Percentiles rank a stretch among this genome's conserved stretches.
Evolutionary conservation across 2,329 filamentous ascomycete species (phyloP).

Genomic region (Talaromyces sp.): DNA sequence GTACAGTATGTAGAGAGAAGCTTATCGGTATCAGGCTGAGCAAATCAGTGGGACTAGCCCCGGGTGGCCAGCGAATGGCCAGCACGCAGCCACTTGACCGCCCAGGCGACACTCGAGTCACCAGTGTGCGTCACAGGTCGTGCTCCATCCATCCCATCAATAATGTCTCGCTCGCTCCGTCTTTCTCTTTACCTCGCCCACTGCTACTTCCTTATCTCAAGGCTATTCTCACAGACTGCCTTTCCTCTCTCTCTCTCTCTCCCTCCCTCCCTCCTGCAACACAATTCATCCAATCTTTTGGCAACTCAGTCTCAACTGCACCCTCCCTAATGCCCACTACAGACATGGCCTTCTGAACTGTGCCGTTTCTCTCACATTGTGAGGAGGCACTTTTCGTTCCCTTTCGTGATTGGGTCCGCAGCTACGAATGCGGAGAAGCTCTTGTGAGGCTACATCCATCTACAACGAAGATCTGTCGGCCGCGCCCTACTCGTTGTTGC

Average conservation of each 20-base stretch:
- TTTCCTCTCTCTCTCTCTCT: background rate
- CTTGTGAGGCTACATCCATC: constrained; percentile 24
- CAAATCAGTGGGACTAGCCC: constrained; percentile 9
- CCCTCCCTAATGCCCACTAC: background rate
- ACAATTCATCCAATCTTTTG: background rate
- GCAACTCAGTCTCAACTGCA: background rate
- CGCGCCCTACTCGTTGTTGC: constrained; percentile 23
- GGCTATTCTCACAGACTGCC: background rate
- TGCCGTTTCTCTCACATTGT: constrained; percentile 27
- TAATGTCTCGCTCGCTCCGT: background rate
- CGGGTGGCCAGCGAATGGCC: background rate
- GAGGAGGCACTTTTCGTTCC: constrained; percentile 26
- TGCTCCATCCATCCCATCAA: constrained; percentile 19
- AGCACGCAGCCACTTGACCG: constrained; percentile 25
- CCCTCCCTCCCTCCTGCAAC: background rate
- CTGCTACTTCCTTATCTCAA: constrained; percentile 19
- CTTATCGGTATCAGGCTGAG: constrained; percentile 7
- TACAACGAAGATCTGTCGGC: constrained; percentile 25
- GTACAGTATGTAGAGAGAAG: background rate
- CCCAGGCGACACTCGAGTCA: constrained; percentile 36
- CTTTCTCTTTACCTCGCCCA: too few relatives aligned
- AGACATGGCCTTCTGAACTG: constrained; percentile 21
- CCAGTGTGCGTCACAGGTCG: constrained; percentile 41
- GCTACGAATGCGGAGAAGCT: constrained; percentile 40
- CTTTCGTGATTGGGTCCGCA: constrained; percentile 25